Percentiles rank a stretch among this genome's conserved stretches.
Conservation (phyloP, 306 rosid genomes). For the Vicia villosa region DNA sequence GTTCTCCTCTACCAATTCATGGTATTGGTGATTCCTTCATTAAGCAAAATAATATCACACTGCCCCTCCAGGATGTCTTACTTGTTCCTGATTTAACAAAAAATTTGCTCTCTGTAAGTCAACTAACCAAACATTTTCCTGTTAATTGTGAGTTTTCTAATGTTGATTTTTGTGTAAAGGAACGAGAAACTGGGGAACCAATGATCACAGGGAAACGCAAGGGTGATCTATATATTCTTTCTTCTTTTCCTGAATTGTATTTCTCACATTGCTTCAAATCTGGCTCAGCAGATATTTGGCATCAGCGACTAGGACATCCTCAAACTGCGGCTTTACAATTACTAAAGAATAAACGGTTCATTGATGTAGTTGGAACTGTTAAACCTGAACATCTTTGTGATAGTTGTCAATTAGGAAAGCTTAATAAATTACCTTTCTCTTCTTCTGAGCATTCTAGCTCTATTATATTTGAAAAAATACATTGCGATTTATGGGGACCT, state of each 20-base stretch:
- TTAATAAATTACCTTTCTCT: not conserved
- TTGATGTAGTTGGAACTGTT: not conserved
- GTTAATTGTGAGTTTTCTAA: too few species aligned
- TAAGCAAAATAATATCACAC: not conserved
- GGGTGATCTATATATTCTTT: not conserved
- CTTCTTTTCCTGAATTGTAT: not conserved
- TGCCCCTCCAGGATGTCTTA: not conserved
- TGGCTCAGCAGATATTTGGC: not conserved
- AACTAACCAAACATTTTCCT: too few species aligned
- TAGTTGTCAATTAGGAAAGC: not conserved
- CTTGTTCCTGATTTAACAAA: not conserved
- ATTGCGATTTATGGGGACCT: not conserved
- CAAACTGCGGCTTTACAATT: not conserved
- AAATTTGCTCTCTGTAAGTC: not conserved
- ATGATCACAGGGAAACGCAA: not conserved
- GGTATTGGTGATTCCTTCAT: slow-evolving; percentile 13
- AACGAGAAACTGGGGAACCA: not conserved
- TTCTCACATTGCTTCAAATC: not conserved
- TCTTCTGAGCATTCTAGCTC: not conserved
- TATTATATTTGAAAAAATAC: not conserved
- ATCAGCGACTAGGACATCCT: not conserved
- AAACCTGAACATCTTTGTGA: not conserved
- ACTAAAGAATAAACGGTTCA: not conserved
- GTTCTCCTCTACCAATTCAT: slow-evolving; percentile 9
- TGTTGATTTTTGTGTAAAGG: not conserved